Base-by-base conservation (phyloP, 148 eudicot genomes). In the Chenopodium suecicum region DNA sequence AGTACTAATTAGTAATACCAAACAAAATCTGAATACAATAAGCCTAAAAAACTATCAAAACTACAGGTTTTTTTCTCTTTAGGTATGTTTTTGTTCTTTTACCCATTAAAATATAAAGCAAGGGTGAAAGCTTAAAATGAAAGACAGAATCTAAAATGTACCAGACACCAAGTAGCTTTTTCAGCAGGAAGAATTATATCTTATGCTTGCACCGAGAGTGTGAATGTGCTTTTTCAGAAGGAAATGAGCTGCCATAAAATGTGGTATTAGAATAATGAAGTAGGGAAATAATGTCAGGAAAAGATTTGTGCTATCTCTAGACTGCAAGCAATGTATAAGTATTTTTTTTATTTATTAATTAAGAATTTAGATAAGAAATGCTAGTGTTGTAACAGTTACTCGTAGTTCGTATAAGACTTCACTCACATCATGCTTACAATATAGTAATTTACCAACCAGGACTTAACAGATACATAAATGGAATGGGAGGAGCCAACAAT, bases 61-160 rank as follows among this genome's bases (percentile, higher is more conserved):
- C 0, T 64, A 20, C 2, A 34, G 0, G 9, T 0, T 69, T 1
- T 32, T 31, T 34, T 58, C 63, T 19, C 22, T 62, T 20, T 20
- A 16, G 22, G 52, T 62, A 68, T n/a, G 41, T 7, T 1, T 48
- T 74, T 11, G 12, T 19, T n/a, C 27, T 20, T 41, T 71, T 20
- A n/a, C 17, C 44, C 19, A 23, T 44, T 12, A 52, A 41, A 46
- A 60, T 17, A 56, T n/a, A 3, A 54, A 71, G 56, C 8, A 70
- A 74, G 67, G 8, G 20, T 14, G 47, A 54, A 69, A 14, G 58
- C 68, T 76, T 82, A 41, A 9, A 68, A 25, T 25, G 63, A 20
- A 75, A 82, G 79, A 82, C 72, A 70, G 79, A 82, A 73, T 77
- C 81, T 44, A 78, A 73, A 52, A 54, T 60, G 63, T 56, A 81